Base-by-base conservation (phyloP, 169 alveolate species). In the Plasmodium berghei region DNA sequence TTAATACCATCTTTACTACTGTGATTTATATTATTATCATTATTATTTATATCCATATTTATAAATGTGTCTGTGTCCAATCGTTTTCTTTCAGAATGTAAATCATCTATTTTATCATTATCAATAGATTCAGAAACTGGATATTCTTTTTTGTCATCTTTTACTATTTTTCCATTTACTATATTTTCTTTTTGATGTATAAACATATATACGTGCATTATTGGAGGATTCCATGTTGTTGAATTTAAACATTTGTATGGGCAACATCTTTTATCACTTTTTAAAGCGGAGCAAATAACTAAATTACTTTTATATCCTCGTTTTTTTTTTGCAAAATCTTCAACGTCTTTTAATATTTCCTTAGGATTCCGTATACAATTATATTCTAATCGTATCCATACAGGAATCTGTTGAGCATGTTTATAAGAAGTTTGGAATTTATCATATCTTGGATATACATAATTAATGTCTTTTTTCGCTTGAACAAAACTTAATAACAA, bases 131-230 rank as follows among this genome's bases (percentile, higher is more conserved):
- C 26, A 0, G 72, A 24, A 14, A 74, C 4, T 10, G 52, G 26
- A 9, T 66, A 80, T 28, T 80, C 90, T 18, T 64, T 80, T 26
- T 66, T 80, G 16, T 80, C 80, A 24, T 80, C 90, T 24, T 80
- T 80, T 1, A 34, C n/a, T 0, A 80, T 24, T 55, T 80, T 80
- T 9, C 80, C 91, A 48, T 71, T 85, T 10, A 63, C 6, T 42
- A 62, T 22, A 59, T 48, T 71, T 24, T 85, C 91, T 45, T 85
- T 85, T 40, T 85, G 91, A 61, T 85, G 91, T n/a, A 85, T 85
- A 70, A 85, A 85, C 91, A 85, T 85, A 34, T 85, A 85, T 4
- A 71, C 91, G 45, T 85, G 91, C 91, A 85, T 85, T 16, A 85
- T 85, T 0, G 91, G 91, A 4, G 91, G 70, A 48, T 85, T 85